Evolutionary conservation across 1,139 yeast species (phyloP).

Genomic region (Diutina scorzettiae): DNA sequence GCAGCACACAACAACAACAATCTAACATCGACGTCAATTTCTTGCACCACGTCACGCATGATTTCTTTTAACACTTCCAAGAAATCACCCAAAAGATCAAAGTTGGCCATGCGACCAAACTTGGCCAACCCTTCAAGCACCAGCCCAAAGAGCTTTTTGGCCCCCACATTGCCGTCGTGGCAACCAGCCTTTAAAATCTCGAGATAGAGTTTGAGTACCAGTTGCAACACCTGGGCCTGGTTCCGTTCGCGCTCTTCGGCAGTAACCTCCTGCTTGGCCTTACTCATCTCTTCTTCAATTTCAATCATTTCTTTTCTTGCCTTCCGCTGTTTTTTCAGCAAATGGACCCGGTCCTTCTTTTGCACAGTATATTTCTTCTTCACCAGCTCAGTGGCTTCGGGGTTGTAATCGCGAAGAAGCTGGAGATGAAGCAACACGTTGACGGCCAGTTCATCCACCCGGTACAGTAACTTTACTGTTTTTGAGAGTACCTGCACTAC

Average conservation of each 20-base stretch:
- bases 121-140: slow-evolving; percentile 85
- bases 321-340: slow-evolving; percentile 80
- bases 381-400: slow-evolving; percentile 25
- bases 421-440: slow-evolving; percentile 64
- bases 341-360: slow-evolving; percentile 81
- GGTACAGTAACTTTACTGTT: slow-evolving; percentile 58
- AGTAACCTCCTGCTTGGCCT: slow-evolving; percentile 79
- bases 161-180: slow-evolving; percentile 35
- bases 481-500: slow-evolving; percentile 55
- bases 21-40: slow-evolving; percentile 26
- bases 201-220: slow-evolving; percentile 60
- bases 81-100: slow-evolving; percentile 86
- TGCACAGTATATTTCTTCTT: slow-evolving; percentile 28
- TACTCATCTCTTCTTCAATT: slow-evolving; percentile 80
- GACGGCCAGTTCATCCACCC: slow-evolving; percentile 75
- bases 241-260: slow-evolving; percentile 75
- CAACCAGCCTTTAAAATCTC: slow-evolving; percentile 51
- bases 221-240: slow-evolving; percentile 75
- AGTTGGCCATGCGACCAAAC: slow-evolving; percentile 85
- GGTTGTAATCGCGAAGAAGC: slow-evolving; percentile 71
- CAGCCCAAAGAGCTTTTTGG: slow-evolving; percentile 55
- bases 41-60: slow-evolving; percentile 30
- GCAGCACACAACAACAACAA: slow-evolving; percentile 74
- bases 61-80: slow-evolving; percentile 80
- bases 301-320: slow-evolving; percentile 75